phyloP scores from a whole-genome alignment of 176 grass and related monocot species.

The Saccharum officinarum region DNA sequence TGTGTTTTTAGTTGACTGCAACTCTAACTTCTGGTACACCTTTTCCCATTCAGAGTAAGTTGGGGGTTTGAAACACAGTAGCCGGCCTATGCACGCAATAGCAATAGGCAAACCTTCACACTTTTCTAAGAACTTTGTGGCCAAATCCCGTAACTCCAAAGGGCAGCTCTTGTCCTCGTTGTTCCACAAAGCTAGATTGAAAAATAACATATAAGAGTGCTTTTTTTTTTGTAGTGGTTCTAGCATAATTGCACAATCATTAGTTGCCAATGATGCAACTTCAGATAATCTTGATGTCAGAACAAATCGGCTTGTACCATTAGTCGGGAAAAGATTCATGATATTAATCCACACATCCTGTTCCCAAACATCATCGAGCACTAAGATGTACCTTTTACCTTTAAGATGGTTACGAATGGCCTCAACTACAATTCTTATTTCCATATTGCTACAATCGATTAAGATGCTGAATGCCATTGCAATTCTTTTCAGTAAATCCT shows the following conservation, averaged over 20 bases:
- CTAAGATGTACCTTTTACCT: slow-evolving; percentile 2
- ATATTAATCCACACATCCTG: neutral
- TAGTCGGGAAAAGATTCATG: neutral
- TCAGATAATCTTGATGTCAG: slow-evolving; percentile 16
- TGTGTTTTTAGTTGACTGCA: neutral
- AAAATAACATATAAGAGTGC: neutral
- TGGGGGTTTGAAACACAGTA: neutral
- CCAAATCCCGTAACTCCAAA: neutral
- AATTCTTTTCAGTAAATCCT: neutral
- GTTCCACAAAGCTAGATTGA: neutral
- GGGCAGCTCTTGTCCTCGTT: neutral
- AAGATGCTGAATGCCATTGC: fast-evolving
- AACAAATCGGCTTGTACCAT: neutral
- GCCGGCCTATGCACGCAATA: neutral
- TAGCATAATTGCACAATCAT: neutral
- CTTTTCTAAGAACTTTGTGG: neutral
- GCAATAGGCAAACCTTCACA: slow-evolving; percentile 27
- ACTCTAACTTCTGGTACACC: neutral
- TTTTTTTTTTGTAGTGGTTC: neutral
- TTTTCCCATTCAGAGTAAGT: neutral
- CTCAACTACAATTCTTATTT: neutral
- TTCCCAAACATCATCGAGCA: slow-evolving; percentile 16
- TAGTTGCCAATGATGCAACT: neutral
- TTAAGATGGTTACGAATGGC: neutral
- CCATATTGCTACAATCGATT: neutral